phyloP scores from a whole-genome alignment of 2,329 filamentous ascomycete species.

The Thelonectria blattea region DNA sequence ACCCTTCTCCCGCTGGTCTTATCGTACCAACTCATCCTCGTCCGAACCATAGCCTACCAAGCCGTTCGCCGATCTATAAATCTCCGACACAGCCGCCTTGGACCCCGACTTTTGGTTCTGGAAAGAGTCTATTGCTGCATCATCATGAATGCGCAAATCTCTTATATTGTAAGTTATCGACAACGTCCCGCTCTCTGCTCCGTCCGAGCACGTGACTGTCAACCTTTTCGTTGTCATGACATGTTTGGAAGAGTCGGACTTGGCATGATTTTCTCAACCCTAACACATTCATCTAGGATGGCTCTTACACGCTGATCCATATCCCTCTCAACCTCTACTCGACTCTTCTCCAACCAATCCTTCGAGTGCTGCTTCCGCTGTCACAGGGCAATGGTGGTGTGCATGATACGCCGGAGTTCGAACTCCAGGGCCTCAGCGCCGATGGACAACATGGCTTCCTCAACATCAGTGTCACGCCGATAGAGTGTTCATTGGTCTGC shows the following conservation, averaged over 20 bases:
- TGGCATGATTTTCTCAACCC: not conserved
- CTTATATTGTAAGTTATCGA: constrained; percentile 57
- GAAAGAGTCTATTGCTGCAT: constrained; percentile 19
- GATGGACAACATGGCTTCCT: constrained; percentile 78
- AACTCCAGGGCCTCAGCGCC: constrained; percentile 54
- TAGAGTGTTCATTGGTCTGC: constrained; percentile 93
- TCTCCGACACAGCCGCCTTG: not conserved
- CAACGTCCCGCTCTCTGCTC: not conserved
- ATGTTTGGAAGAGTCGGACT: not conserved
- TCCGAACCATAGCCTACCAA: constrained; percentile 12
- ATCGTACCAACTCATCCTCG: constrained; percentile 23
- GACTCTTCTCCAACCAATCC: constrained; percentile 81
- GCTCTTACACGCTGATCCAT: constrained; percentile 86
- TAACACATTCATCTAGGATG: constrained; percentile 67
- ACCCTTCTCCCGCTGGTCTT: constrained; percentile 15
- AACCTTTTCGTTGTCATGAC: constrained; percentile 2
- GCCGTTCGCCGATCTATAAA: constrained; percentile 18
- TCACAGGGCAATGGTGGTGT: constrained; percentile 49
- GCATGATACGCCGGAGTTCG: constrained; percentile 43
- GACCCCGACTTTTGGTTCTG: constrained; percentile 1
- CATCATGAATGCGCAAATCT: constrained; percentile 63
- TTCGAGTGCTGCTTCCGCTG: constrained; percentile 81
- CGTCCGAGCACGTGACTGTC: not conserved
- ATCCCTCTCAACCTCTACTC: constrained; percentile 82
- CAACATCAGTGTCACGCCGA: constrained; percentile 89